Evolutionary conservation across 192 early-diverging fungal species (phyloP), one percentile per base, ranked within the genome.

Genomic region (Backusella morwellensis): DNA sequence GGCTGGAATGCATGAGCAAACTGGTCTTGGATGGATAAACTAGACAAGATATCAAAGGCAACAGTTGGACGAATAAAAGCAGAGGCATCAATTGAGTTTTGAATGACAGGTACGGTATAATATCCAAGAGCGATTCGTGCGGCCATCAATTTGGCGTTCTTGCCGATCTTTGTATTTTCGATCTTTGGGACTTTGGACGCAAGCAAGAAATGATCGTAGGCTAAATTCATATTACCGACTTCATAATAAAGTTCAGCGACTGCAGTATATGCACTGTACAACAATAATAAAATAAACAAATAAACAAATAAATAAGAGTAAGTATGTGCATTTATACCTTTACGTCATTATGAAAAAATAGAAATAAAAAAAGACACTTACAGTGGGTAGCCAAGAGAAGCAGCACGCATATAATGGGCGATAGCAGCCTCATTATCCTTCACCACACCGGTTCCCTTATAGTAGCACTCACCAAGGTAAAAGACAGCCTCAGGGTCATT

Each of bases 171-270:
- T 9, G 67, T 71, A 32, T 71, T 52, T 1, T 17, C 36, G 12
- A 80, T 41, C 14, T 74, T 68, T 47, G 71, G 66, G 3, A 77
- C 71, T 29, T 80, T 35, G 14, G 80, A 42, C 14, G 78, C 82
- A 32, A 68, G 74, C 11, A 54, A 40, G 54, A 77, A 83, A 8
- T 80, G 63, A 35, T 44, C 40, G 26, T 77, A 83, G 15, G 82
- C 82, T 47, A 75, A 41, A 41, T 77, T 73, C 69, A 73, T 77
- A 41, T 71, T 59, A 41, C 59, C 67, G 26, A 76, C 29, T 35
- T 68, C 34, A 44, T 83, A 78, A 63, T 77, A 80, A n/a, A 83
- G 63, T 66, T 77, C 78, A 38, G 78, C 82, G 44, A 72, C 66
- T 17, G 78, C 78, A 72, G 77, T 77, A 8, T 40, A 50, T 42